These are phyloP conservation scores for Aspergillus steynii DNA, from an alignment of 495 filamentous ascomycete genomes.

Conservation along the genomic window DNA sequence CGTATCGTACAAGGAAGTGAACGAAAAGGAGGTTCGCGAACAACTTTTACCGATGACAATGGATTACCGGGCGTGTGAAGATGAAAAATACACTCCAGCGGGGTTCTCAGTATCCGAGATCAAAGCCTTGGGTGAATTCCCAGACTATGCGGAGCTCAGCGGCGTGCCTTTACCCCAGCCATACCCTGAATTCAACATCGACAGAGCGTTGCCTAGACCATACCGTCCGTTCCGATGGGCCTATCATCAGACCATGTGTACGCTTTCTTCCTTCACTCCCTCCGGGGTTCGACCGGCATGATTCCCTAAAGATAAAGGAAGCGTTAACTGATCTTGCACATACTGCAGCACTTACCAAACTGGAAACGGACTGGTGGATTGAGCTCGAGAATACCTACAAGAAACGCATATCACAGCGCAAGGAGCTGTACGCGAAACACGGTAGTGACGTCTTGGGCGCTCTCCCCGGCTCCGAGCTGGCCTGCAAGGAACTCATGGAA, in stretches of 20 bases:
- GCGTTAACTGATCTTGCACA: conserved; percentile 15
- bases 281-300: not conserved
- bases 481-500: conserved; percentile 89
- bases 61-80: conserved; percentile 40
- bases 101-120: conserved; percentile 70
- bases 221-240: conserved; percentile 83
- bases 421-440: conserved; percentile 64
- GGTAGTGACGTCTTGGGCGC: conserved; percentile 64
- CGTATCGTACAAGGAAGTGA: conserved; percentile 26
- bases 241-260: conserved; percentile 96
- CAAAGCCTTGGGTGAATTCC: conserved; percentile 74
- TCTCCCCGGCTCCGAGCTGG: conserved; percentile 78
- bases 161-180: conserved; percentile 74
- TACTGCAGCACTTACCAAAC: conserved; percentile 67
- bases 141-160: conserved; percentile 75
- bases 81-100: conserved; percentile 53
- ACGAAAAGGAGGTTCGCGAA: conserved; percentile 33
- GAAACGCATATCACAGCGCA: conserved; percentile 68
- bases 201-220: conserved; percentile 65
- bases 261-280: conserved; percentile 24
- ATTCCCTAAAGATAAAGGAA: not conserved
- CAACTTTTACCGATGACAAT: conserved; percentile 45
- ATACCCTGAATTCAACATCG: conserved; percentile 64
- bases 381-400: conserved; percentile 81
- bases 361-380: conserved; percentile 89